Conservation (phyloP, 2,329 filamentous ascomycete species). For the Fusarium avenaceum region DNA sequence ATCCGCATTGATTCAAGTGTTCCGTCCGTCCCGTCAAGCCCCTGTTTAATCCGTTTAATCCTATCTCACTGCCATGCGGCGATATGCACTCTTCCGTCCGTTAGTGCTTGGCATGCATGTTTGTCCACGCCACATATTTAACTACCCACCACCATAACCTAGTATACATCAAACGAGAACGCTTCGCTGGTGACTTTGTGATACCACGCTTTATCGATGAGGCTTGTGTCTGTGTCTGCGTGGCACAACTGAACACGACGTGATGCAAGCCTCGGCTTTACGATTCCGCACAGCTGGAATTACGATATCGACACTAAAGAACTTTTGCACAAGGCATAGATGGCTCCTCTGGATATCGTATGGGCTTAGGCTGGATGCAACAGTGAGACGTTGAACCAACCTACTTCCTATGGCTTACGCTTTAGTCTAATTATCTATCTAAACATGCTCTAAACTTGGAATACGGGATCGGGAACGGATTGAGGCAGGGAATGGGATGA, state of each 20-base stretch:
- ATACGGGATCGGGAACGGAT: neutral
- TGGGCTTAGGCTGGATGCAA: constrained; percentile 14
- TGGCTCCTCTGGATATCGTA: neutral
- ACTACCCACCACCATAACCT: neutral
- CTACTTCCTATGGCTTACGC: neutral
- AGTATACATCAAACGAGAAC: constrained; percentile 1
- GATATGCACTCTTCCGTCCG: constrained; percentile 27
- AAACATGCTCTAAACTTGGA: neutral
- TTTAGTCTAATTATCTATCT: neutral
- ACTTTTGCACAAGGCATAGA: constrained; percentile 13
- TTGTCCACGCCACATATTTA: constrained; percentile 19
- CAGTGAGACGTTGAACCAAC: constrained; percentile 37
- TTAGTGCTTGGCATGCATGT: constrained; percentile 16
- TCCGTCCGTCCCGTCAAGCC: neutral
- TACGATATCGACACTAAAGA: neutral
- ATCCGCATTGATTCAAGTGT: neutral
- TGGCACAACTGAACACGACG: constrained; percentile 5
- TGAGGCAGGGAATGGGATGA: constrained; percentile 16
- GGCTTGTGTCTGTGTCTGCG: constrained; percentile 32
- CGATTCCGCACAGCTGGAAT: constrained; percentile 15
- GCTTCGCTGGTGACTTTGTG: constrained; percentile 7
- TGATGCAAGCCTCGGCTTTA: constrained; percentile 9
- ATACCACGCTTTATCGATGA: constrained; percentile 14
- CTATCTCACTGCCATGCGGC: neutral
- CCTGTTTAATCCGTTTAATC: neutral